A percentile compares a stretch with the other conserved stretches of the same genome.
Evolutionary conservation across 257 asterid species (phyloP).

Genomic region (Oldenlandia corymbosa): DNA sequence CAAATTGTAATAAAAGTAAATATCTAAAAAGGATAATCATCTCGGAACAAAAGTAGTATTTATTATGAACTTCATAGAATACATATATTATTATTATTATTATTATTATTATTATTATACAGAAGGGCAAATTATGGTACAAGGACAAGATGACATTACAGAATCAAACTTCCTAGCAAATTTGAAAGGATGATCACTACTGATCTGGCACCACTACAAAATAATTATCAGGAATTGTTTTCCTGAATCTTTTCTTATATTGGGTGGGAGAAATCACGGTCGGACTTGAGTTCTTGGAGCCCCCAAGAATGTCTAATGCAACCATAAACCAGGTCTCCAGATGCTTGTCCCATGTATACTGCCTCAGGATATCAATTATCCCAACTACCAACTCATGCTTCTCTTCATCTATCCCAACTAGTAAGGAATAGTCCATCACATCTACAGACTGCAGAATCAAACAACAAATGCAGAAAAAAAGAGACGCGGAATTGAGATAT

Average conservation of each 20-base stretch:
- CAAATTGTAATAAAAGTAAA: too few relatives aligned
- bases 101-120: too few relatives aligned
- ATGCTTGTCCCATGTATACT: slow-evolving; percentile 89
- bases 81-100: too few relatives aligned
- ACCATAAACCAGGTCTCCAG: slow-evolving; percentile 87
- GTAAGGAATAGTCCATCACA: slow-evolving; percentile 81
- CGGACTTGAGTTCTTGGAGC: slow-evolving; percentile 60
- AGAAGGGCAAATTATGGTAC: too few relatives aligned
- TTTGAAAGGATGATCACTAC: slow-evolving; percentile 62
- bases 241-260: slow-evolving; percentile 71
- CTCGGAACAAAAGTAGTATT: too few relatives aligned
- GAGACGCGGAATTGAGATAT: too few relatives aligned
- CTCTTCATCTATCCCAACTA: slow-evolving; percentile 76
- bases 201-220: slow-evolving; percentile 77
- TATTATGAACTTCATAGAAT: too few relatives aligned
- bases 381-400: slow-evolving; percentile 67
- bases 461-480: too few relatives aligned
- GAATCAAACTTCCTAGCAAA: too few relatives aligned
- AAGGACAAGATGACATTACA: too few relatives aligned
- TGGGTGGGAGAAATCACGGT: slow-evolving; percentile 69
- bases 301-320: slow-evolving; percentile 73
- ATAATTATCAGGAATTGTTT: slow-evolving; percentile 81
- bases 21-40: too few relatives aligned
- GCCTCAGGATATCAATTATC: slow-evolving; percentile 79
- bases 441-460: slow-evolving; percentile 49